These are phyloP conservation scores for Cotoneaster glaucophyllus DNA, from an alignment of 306 rosid genomes.

Conservation along the genomic window DNA sequence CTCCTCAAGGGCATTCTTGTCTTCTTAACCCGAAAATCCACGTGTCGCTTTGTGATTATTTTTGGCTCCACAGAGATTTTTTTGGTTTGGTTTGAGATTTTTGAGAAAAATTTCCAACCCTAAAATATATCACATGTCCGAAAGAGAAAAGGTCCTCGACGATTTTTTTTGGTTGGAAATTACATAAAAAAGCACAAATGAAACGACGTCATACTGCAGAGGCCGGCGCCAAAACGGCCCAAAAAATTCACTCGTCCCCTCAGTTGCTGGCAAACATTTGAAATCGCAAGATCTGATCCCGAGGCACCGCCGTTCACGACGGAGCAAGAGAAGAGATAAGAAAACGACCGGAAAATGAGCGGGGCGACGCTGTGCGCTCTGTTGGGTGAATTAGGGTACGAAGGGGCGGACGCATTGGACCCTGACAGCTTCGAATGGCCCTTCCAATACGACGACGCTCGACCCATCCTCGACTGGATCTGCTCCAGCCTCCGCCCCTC, in stretches of 20 bases:
- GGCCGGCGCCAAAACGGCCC: slow-evolving; percentile 30
- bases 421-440: slow-evolving; percentile 98
- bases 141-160: background rate
- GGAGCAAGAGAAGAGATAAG: background rate
- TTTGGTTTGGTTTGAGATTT: no score
- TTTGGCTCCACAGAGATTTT: no score
- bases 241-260: background rate
- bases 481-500: slow-evolving; percentile 88
- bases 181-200: no score
- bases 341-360: slow-evolving; percentile 38
- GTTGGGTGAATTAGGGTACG: slow-evolving; percentile 67
- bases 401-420: slow-evolving; percentile 53
- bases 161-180: no score
- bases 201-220: background rate
- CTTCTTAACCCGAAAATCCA: no score
- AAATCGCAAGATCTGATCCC: background rate
- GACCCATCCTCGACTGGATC: slow-evolving; percentile 87
- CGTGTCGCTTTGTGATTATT: no score
- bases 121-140: background rate
- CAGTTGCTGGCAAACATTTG: background rate
- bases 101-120: no score
- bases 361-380: slow-evolving; percentile 55
- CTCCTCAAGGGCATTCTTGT: no score
- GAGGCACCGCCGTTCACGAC: background rate
- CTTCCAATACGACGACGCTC: slow-evolving; percentile 80